Evolutionary conservation across 2,329 filamentous ascomycete species (phyloP).

Genomic region (Exophiala spinifera): DNA sequence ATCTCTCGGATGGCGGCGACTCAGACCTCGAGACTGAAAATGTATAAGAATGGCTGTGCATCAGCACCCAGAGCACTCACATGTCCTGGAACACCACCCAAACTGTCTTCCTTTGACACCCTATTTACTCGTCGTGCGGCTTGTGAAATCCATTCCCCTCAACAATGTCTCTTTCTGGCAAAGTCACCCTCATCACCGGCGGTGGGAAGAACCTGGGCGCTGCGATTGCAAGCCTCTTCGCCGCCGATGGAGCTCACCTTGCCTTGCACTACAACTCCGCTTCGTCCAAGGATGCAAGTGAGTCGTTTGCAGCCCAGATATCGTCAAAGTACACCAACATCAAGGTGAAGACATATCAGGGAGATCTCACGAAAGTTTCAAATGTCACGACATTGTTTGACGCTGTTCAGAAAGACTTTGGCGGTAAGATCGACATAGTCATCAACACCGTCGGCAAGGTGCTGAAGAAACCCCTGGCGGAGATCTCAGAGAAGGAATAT

Average conservation of each 20-base stretch:
- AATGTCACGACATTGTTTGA: slow-evolving; percentile 44
- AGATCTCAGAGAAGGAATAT: slow-evolving; percentile 46
- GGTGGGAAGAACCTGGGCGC: slow-evolving; percentile 45
- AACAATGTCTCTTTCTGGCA: slow-evolving; percentile 37
- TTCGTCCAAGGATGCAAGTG: slow-evolving; percentile 38
- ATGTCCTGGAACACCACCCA: not conserved
- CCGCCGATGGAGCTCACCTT: slow-evolving; percentile 35
- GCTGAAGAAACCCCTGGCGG: slow-evolving; percentile 46
- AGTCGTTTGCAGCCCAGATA: slow-evolving; percentile 39
- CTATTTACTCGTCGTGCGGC: too few relatives aligned
- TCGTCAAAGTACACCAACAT: slow-evolving; percentile 32
- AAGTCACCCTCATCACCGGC: slow-evolving; percentile 43
- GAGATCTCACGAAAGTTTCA: slow-evolving; percentile 41
- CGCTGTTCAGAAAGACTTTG: slow-evolving; percentile 41
- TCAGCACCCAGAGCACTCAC: not conserved
- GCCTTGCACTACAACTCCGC: slow-evolving; percentile 44
- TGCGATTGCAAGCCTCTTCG: slow-evolving; percentile 38
- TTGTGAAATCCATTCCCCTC: too few relatives aligned
- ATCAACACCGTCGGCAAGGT: slow-evolving; percentile 53
- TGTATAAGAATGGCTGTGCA: not conserved
- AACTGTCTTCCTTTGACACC: not conserved
- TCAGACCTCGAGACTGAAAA: not conserved
- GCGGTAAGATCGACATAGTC: slow-evolving; percentile 46
- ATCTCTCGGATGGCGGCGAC: too few relatives aligned
- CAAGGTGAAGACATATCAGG: slow-evolving; percentile 44